phyloP scores from a whole-genome alignment of 148 eudicot species.

The Vaccinium corymbosum region DNA sequence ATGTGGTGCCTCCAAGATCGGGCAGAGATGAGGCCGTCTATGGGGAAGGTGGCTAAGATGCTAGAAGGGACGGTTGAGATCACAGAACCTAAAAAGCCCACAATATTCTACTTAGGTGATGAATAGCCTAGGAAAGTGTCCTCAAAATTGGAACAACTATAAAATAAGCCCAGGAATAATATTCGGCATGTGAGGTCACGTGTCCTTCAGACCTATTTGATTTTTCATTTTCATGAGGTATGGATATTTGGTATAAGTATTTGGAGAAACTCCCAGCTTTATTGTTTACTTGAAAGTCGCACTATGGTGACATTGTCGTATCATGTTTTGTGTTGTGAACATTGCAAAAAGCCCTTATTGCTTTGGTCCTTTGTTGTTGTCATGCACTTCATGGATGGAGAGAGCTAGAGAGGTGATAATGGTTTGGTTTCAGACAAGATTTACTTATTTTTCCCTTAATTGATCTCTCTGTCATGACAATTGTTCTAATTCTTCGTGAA shows the following conservation, averaged over 20 bases:
- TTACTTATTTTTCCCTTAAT: neutral
- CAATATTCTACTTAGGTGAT: conserved; percentile 46
- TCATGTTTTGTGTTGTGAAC: neutral
- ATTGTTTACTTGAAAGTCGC: neutral
- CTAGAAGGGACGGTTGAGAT: conserved; percentile 85
- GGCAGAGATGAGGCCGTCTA: conserved; percentile 77
- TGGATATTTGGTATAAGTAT: no score
- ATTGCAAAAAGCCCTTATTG: neutral
- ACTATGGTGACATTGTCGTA: neutral
- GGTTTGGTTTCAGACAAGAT: neutral
- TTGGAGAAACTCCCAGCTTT: neutral
- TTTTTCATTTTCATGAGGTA: no score
- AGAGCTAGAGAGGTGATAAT: neutral
- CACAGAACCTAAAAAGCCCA: conserved; percentile 74
- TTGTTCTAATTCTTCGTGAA: neutral
- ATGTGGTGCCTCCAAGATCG: conserved; percentile 93
- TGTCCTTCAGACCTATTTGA: no score
- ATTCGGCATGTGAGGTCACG: neutral
- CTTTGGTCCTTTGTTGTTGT: neutral
- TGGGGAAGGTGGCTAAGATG: conserved; percentile 97
- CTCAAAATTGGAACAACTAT: neutral
- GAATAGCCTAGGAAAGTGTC: neutral
- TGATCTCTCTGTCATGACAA: neutral
- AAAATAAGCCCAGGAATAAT: neutral
- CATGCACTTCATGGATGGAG: neutral